These are phyloP conservation scores for Hericium coralloides DNA, from an alignment of 768 basidiomycete genomes.

Conservation along the genomic window DNA sequence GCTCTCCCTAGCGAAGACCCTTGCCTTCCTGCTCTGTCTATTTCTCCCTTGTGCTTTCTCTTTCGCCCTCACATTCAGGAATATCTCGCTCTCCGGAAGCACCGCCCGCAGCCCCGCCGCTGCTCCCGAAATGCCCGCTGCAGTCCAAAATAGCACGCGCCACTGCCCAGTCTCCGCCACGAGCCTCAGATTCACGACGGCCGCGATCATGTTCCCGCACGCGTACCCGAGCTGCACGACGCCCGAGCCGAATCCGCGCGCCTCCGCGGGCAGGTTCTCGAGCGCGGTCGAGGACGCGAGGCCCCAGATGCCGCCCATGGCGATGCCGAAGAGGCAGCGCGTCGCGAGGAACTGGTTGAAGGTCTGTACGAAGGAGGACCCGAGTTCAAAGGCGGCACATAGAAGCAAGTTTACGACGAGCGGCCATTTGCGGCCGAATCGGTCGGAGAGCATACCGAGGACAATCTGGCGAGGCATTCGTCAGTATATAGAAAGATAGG, in stretches of 20 bases:
- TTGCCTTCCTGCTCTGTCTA: constrained; percentile 41
- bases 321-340: constrained; percentile 76
- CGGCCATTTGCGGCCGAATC: constrained; percentile 93
- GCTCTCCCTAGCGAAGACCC: constrained; percentile 64
- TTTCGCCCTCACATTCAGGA: constrained; percentile 53
- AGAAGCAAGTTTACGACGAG: constrained; percentile 68
- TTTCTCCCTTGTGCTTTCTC: constrained; percentile 33
- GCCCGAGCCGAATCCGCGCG: constrained; percentile 79
- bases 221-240: constrained; percentile 88
- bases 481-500: not conserved
- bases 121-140: constrained; percentile 56
- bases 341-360: constrained; percentile 75
- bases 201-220: constrained; percentile 76
- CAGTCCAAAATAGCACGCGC: constrained; percentile 80
- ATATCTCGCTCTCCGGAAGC: constrained; percentile 74
- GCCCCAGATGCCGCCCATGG: constrained; percentile 90
- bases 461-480: constrained; percentile 31
- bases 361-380: constrained; percentile 70
- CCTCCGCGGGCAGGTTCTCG: constrained; percentile 82
- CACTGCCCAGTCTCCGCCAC: constrained; percentile 38
- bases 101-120: constrained; percentile 56
- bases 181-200: constrained; percentile 69
- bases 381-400: constrained; percentile 65
- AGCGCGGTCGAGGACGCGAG: constrained; percentile 73
- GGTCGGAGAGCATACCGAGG: constrained; percentile 81